Evolutionary conservation across 148 eudicot genomes (phyloP).

Genomic region (Polygonum aviculare): DNA sequence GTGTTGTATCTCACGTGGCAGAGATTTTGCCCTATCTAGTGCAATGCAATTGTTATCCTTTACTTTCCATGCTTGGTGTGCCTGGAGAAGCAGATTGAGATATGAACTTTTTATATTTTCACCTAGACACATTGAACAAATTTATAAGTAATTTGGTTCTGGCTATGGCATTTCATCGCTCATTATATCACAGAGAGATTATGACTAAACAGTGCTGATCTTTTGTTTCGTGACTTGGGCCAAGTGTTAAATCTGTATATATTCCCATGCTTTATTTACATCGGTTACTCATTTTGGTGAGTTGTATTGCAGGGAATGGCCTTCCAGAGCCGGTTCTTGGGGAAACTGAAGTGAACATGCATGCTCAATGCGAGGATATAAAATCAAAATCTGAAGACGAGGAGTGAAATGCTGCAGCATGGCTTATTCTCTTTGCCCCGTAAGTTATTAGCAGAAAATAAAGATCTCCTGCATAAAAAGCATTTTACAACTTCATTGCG

Average conservation of each 20-base stretch:
- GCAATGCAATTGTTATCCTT: background rate
- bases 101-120: background rate
- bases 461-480: background rate
- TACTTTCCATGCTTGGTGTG: background rate
- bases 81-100: background rate
- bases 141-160: background rate
- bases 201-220: background rate
- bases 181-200: background rate
- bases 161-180: background rate
- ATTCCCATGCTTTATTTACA: background rate
- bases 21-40: background rate
- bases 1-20: background rate
- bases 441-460: background rate
- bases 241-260: background rate
- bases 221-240: background rate
- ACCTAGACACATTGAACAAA: background rate
- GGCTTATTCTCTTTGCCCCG: slow-evolving; percentile 4
- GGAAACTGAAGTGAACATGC: background rate
- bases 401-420: slow-evolving; percentile 5
- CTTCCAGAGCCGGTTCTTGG: background rate
- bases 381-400: background rate
- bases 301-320: slow-evolving; percentile 4
- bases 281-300: background rate
- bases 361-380: background rate
- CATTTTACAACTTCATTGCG: background rate